Evolutionary conservation across 2,329 filamentous ascomycete genomes (phyloP), one percentile per base, ranked within the genome.

Genomic region (Exophiala phaeomuriformis): DNA sequence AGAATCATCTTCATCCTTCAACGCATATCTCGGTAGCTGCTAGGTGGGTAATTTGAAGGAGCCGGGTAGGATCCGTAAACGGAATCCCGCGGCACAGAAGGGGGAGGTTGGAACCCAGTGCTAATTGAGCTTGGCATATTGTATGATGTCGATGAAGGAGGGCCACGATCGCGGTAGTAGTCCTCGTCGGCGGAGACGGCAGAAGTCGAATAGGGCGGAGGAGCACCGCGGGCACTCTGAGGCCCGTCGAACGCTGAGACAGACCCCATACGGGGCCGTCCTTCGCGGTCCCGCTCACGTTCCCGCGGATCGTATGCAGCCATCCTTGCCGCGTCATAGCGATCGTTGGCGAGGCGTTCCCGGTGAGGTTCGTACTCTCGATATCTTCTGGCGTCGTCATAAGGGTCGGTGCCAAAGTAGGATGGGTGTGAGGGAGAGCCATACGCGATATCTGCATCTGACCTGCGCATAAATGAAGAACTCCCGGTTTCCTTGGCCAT

Each of bases 241-340:
- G 51, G 51, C 7, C 47, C 46, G 27, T 54, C 52, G 5, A 54
- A 54, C 9, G 39, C 57, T 4, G 57, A 57, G 12, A 59, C 51
- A 31, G 57, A 57, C 41, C 55, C 56, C 45, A 56, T 55, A 33
- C 59, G 51, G 19, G 59, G 52, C 40, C 59, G 45, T 30, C 27
- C 37, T 8, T 59, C 59, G 30, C 55, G 56, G 2, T 56, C 57
- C 40, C 59, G 49, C n/a, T 53, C 55, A 12, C 56, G 50, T 28
- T 57, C 56, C 36, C 56, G 49, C 5, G 55, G 53, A 45, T 61
- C 59, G 49, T 58, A 58, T 27, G 57, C 57, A 7, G 55, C 31
- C 57, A 61, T 61, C 41, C 59, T 51, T 28, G 59, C 56, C 3
- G 59, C 52, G 36, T 61, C 59, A 41, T 59, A 61, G 8, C 59